phyloP scores from a whole-genome alignment of 352 stramenopile species.

The Globisporangium parvum region DNA sequence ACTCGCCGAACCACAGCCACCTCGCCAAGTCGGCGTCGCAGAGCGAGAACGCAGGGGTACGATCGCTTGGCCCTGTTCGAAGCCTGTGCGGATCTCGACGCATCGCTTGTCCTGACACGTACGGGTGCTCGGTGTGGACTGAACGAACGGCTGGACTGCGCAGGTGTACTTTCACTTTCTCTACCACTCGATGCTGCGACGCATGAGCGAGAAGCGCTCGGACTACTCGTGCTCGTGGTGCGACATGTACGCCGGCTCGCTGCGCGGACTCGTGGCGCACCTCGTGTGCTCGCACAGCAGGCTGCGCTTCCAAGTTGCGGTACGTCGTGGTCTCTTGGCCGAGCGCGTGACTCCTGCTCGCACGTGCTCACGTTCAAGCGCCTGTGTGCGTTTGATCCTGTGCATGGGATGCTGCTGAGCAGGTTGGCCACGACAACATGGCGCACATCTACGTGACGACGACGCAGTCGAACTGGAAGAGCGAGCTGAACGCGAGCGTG shows the following conservation, averaged over 20 bases:
- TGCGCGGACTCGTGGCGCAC: conserved; percentile 67
- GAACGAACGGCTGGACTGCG: neutral
- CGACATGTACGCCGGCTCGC: conserved; percentile 72
- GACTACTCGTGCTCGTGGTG: conserved; percentile 82
- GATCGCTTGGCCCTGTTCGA: neutral
- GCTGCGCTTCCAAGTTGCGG: conserved; percentile 72
- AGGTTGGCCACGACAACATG: conserved; percentile 74
- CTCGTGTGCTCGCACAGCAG: conserved; percentile 73
- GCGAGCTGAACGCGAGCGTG: conserved; percentile 17
- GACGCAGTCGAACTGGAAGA: conserved; percentile 21
- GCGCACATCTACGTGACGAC: conserved; percentile 82
- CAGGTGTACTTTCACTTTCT: conserved; percentile 86
- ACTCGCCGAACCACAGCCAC: conserved; percentile 14
- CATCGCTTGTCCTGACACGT: neutral
- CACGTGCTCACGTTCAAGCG: no score
- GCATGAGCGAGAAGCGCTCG: conserved; percentile 76
- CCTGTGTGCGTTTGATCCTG: no score
- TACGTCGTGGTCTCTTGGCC: no score
- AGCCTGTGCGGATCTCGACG: neutral
- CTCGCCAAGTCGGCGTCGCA: conserved; percentile 7
- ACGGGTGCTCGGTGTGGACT: neutral
- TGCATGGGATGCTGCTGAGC: no score
- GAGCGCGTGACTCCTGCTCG: no score
- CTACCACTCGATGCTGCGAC: conserved; percentile 73
- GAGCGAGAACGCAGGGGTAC: conserved; percentile 12